A percentile compares a stretch with the other conserved stretches of the same genome.
Conservation (phyloP, 768 basidiomycete genomes). For the Porphyrellus cyaneotinctus region DNA sequence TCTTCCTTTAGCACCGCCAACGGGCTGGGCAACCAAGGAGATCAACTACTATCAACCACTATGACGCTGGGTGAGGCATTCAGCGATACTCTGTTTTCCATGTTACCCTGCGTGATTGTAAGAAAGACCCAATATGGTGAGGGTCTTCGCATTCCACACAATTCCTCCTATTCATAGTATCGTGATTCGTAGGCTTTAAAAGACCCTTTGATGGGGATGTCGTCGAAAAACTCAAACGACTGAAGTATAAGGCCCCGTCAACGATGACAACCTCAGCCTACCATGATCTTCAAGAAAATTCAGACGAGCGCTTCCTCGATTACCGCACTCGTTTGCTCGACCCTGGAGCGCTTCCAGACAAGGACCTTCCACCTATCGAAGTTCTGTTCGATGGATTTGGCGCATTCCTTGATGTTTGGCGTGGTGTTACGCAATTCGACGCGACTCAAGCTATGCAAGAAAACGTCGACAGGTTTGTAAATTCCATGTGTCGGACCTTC, state of each 20-base stretch:
- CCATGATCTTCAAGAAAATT: background rate
- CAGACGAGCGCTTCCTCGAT: background rate
- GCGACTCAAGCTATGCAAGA: background rate
- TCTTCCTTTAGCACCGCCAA: too few relatives aligned
- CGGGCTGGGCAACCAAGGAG: too few relatives aligned
- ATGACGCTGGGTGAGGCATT: background rate
- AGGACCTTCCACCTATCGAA: background rate
- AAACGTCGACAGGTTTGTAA: background rate
- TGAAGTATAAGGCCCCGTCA: background rate
- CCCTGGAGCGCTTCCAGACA: background rate
- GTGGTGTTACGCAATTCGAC: background rate
- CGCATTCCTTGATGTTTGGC: background rate
- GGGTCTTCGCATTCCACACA: background rate
- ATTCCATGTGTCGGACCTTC: background rate
- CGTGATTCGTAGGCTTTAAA: background rate
- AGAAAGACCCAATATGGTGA: background rate
- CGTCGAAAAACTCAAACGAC: background rate
- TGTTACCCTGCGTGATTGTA: background rate
- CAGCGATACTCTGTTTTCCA: background rate
- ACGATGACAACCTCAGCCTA: background rate
- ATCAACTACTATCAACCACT: too few relatives aligned
- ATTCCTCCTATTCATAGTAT: background rate
- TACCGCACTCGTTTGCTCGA: background rate
- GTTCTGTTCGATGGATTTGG: background rate
- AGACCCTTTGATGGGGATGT: background rate